Conservation (phyloP, 2,329 filamentous ascomycete genomes). For the Cercospora zeae-maydis region DNA sequence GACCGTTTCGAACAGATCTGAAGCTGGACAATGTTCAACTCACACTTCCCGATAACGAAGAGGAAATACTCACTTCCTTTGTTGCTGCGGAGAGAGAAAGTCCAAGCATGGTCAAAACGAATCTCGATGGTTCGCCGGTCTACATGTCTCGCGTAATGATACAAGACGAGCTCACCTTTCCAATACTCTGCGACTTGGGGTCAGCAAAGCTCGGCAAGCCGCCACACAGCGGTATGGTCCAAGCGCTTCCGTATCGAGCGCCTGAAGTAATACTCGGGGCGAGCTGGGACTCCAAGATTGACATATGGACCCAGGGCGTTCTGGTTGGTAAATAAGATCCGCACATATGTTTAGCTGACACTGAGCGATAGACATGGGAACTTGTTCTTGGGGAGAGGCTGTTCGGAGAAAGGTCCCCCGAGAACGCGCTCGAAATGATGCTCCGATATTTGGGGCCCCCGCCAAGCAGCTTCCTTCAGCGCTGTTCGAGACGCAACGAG, state of each 20-base stretch:
- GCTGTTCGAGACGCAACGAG: neutral
- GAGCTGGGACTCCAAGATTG: conserved; percentile 21
- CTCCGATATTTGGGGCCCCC: neutral
- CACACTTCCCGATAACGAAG: conserved; percentile 6
- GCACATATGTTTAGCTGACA: neutral
- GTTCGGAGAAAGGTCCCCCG: neutral
- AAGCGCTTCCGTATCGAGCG: conserved; percentile 5
- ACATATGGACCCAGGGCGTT: conserved; percentile 23
- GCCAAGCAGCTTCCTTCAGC: neutral
- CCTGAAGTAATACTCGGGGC: conserved; percentile 22
- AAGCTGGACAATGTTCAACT: conserved; percentile 12
- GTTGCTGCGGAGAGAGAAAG: neutral
- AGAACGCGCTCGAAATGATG: neutral
- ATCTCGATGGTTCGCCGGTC: neutral
- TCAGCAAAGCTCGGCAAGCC: neutral
- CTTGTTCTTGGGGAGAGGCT: neutral
- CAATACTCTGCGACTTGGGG: conserved; percentile 10
- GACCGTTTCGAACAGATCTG: conserved; percentile 6
- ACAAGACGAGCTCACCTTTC: conserved; percentile 2
- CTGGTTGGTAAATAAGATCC: conserved; percentile 9
- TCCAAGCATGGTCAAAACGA: neutral
- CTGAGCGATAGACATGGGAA: neutral
- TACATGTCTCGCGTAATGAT: conserved; percentile 4
- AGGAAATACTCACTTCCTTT: neutral
- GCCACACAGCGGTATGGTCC: neutral